Base-by-base conservation (phyloP, 495 filamentous ascomycete species). In the Hypoxylon rickii region DNA sequence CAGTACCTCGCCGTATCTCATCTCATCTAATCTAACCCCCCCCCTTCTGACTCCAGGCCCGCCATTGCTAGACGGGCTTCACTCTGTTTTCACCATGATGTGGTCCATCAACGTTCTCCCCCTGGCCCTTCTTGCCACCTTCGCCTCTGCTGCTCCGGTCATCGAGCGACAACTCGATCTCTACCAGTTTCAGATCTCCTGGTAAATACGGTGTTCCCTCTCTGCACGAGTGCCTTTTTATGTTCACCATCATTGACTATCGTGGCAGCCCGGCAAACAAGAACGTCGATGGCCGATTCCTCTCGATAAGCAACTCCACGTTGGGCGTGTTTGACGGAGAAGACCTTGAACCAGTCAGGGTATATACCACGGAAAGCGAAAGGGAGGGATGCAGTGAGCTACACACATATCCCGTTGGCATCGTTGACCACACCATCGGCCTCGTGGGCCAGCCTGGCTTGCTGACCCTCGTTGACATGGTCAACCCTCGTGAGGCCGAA, bases 401-500 rank as follows among this genome's bases (percentile, higher is more conserved):
- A 37, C 73, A 70, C 64, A 68, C 65, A 22, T 69, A 70, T 51
- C 64, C 69, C 13, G 39, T 64, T 7, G 61, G 61, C 40, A 58
- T 61, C 24, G 50, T 65, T 29, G 70, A 69, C 66, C 59, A 67
- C 43, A 55, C 65, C 10, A 58, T 76, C 29, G 70, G 65, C 7
- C 66, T 76, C 10, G 22, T 72, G 7, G 73, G 73, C 19, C 56
- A 55, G 12, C 56, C 66, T 46, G 63, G 66, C 46, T 58, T 75
- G 49, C 55, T 73, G 34, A 66, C 60, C 47, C 58, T 75, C 16
- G 63, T 63, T 21, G 58, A 67, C 51, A 58, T 75, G 41, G 50
- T 52, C n/a, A 70, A 75, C 57, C 74, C 74, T 15, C 59, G 38
- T 24, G 33, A 59, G 2, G 29, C 49, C 12, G 44, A 53, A 7